These are phyloP conservation scores for Phaseolus lunatus DNA, from an alignment of 306 rosid genomes.

Conservation along the genomic window DNA sequence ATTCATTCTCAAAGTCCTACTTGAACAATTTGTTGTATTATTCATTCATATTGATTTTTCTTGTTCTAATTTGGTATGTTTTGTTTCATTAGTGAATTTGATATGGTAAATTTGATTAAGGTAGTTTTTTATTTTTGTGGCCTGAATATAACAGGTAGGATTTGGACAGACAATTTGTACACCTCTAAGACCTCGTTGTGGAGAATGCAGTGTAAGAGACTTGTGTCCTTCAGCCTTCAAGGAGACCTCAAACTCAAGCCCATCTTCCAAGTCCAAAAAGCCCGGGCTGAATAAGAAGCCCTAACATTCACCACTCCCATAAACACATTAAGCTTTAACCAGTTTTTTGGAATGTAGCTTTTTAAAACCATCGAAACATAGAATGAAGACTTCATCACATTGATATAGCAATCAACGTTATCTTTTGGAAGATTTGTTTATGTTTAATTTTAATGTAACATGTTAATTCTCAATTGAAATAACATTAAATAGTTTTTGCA, in stretches of 20 bases:
- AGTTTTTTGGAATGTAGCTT: neutral
- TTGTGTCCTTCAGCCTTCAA: conserved; percentile 86
- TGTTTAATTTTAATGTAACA: neutral
- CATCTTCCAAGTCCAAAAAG: conserved; percentile 62
- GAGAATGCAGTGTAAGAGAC: conserved; percentile 64
- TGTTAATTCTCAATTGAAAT: neutral
- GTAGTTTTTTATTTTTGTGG: neutral
- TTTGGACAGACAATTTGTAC: conserved; percentile 96
- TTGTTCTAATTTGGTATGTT: neutral
- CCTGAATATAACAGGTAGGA: conserved; percentile 70
- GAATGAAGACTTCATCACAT: neutral
- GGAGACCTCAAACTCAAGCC: conserved; percentile 60
- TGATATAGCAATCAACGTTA: neutral
- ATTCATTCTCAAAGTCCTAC: too few relatives aligned
- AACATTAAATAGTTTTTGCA: neutral
- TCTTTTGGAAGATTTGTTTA: neutral
- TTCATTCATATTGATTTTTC: neutral
- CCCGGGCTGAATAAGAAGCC: conserved; percentile 53
- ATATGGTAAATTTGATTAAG: too few relatives aligned
- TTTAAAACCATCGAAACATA: too few relatives aligned
- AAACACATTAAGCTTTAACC: neutral
- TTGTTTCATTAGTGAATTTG: neutral
- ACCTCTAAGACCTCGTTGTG: conserved; percentile 85
- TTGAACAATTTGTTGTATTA: too few relatives aligned
- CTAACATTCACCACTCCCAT: neutral